Conservation (phyloP, 345 rosid genomes). For the Corymbia maculata region DNA sequence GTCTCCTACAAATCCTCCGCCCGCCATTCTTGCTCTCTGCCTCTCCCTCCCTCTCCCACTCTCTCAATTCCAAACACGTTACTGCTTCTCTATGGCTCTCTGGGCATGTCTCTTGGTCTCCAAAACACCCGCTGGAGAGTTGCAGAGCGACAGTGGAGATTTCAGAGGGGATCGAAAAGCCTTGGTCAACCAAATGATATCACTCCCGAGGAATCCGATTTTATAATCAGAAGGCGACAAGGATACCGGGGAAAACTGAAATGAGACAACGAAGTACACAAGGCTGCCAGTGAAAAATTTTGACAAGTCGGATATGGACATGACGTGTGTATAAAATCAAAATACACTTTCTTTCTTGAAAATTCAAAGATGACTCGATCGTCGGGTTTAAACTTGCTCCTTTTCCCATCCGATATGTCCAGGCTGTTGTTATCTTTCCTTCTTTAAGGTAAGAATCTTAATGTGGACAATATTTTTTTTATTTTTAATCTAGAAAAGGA, state of each 20-base stretch:
- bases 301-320: not conserved
- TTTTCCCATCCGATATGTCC: not conserved
- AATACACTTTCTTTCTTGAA: not conserved
- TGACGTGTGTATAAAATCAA: not conserved
- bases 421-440: not conserved
- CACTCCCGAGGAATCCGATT: not conserved
- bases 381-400: no score
- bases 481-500: not conserved
- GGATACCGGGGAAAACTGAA: not conserved
- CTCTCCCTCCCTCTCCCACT: not conserved
- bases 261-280: not conserved
- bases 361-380: no score
- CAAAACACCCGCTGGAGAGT: not conserved
- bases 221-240: not conserved
- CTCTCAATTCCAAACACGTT: not conserved
- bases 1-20: conserved; percentile 36
- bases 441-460: not conserved
- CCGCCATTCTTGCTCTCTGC: conserved; percentile 31
- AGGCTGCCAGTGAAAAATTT: not conserved
- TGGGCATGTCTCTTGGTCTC: not conserved
- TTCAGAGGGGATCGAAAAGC: not conserved
- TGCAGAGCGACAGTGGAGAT: not conserved
- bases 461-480: not conserved
- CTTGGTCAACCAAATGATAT: not conserved
- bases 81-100: not conserved